Base-by-base conservation (phyloP, 805 yeast genomes). In the Saccharomyces cerevisiae region DNA sequence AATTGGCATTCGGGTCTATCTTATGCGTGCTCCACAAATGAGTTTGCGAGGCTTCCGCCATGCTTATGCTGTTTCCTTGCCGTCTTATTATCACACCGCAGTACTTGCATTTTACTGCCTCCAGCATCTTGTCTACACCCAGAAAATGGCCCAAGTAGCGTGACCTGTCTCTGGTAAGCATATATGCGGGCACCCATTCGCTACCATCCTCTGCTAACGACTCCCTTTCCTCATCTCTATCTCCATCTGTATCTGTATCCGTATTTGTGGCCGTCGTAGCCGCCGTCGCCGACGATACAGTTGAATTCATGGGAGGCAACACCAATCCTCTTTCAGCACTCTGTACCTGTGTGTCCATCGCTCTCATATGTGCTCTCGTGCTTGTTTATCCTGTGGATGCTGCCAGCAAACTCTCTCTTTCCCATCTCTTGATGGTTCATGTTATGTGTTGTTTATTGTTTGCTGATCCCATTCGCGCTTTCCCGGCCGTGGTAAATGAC, bases 61-160 rank as follows among this genome's bases (percentile, higher is more conserved):
- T 49, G 31, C 13, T 29, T 24, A 21, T 24, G 46, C 30, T 28
- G 41, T 21, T 17, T n/a, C 21, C 27, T 29, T 17, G 30, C 46
- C 52, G 51, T 46, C 50, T 50, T 11, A 55, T 14, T 8, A 61
- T 47, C 14, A 27, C 47, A 3, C 56, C 56, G 51, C 61, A 61
- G 49, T 58, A 59, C 51, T 56, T 61, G 49, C 62, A 61, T 51
- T 53, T 58, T n/a, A 56, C 54, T 3, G 47, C 30, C 3, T 41
- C 30, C 5, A 52, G 36, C 21, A 17, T 14, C 22, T 41, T 31
- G 27, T 49, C 47, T 1, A 47, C 13, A 1, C 54, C 56, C n/a
- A 58, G 41, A 47, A 47, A 61, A 48, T 59, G 64, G 11, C 61
- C 50, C 61, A 60, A 58, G 21, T 41, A 51, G 11, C 48, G 36